Conservation (phyloP, 2,329 filamentous ascomycete species). For the Raffaelea deltoideospora region DNA sequence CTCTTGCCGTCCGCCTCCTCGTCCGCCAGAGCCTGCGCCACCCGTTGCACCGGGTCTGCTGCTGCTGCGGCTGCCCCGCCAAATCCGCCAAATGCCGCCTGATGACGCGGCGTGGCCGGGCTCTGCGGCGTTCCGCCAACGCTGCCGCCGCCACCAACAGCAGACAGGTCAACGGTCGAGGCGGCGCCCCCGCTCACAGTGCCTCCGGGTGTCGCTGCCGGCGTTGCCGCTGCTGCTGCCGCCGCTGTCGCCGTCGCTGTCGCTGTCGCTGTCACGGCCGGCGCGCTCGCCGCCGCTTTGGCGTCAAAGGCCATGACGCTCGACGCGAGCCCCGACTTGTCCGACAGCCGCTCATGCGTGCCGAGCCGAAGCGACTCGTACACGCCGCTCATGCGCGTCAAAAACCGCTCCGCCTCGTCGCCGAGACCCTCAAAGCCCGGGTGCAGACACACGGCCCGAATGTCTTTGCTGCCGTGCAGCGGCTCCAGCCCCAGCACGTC, state of each 20-base stretch:
- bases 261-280: neutral
- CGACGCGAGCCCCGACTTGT: constrained; percentile 26
- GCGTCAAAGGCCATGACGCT: constrained; percentile 34
- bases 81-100: too few species aligned
- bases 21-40: constrained; percentile 30
- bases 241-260: constrained; percentile 13
- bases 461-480: constrained; percentile 53
- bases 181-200: too few species aligned
- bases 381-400: constrained; percentile 50
- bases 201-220: too few species aligned
- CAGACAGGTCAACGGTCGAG: too few species aligned
- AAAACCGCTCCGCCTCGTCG: constrained; percentile 45
- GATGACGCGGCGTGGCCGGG: neutral
- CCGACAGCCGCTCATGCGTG: constrained; percentile 36
- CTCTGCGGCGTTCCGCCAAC: too few species aligned
- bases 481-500: constrained; percentile 64
- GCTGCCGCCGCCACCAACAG: neutral
- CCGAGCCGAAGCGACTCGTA: constrained; percentile 67
- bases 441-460: constrained; percentile 55
- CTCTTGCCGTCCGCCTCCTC: constrained; percentile 34
- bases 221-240: constrained; percentile 23
- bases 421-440: constrained; percentile 49
- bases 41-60: constrained; percentile 30
- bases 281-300: constrained; percentile 21
- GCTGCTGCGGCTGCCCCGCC: constrained; percentile 15